Conservation (phyloP, 129 eudicot genomes). For the Heracleum sosnowskyi region DNA sequence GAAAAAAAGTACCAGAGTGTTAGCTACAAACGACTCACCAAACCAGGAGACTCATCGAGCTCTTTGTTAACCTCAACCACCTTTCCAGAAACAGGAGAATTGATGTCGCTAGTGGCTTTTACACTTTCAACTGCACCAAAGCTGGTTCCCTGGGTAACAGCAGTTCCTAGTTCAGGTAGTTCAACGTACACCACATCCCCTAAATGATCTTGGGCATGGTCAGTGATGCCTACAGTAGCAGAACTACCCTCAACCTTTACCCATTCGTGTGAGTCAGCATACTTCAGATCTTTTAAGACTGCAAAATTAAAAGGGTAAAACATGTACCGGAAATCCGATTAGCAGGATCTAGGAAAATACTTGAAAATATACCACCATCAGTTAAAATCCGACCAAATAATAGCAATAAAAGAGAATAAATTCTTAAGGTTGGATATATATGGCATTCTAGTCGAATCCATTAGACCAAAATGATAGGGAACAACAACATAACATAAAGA, state of each 20-base stretch:
- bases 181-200: constrained; percentile 96
- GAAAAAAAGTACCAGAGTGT: neutral
- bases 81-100: constrained; percentile 88
- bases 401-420: neutral
- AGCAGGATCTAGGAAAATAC: neutral
- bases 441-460: neutral
- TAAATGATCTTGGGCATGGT: constrained; percentile 90
- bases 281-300: constrained; percentile 82
- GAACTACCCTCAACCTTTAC: constrained; percentile 73
- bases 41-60: constrained; percentile 57
- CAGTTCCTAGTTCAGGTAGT: constrained; percentile 53
- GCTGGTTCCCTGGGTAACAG: constrained; percentile 52
- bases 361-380: neutral
- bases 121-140: constrained; percentile 97
- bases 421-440: neutral
- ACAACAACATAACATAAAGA: neutral
- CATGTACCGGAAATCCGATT: neutral
- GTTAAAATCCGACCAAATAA: neutral
- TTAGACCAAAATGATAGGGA: neutral
- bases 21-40: constrained; percentile 37
- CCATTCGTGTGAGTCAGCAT: constrained; percentile 93
- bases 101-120: constrained; percentile 83
- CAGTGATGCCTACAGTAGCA: constrained; percentile 82
- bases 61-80: constrained; percentile 63
- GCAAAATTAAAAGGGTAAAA: constrained; percentile 8